Base-by-base conservation (phyloP, 2,329 filamentous ascomycete species). In the Moelleriella libera region DNA sequence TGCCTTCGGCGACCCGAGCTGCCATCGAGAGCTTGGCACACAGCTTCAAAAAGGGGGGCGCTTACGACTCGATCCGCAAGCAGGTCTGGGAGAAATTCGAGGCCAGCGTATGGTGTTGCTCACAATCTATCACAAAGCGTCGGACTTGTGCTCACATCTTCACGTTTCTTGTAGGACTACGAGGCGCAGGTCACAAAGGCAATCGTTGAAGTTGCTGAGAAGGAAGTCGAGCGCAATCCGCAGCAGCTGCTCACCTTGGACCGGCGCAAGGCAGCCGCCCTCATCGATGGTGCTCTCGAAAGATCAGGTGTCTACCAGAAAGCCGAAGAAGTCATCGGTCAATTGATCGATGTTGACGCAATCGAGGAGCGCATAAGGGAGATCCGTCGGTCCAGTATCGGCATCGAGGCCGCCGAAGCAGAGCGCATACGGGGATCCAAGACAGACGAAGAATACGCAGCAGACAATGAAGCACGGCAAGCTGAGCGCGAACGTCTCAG, bases 11-110 rank as follows among this genome's bases (percentile, higher is more conserved):
- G n/a, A 85, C 86, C 46, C 75, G 83, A 53, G 75, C 76, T 1
- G 80, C 82, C 1, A 87, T 90, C 48, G 85, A 89, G 55, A 76
- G 74, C 12, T 74, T 90, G 28, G 77, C 85, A n/a, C 82, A 86
- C 59, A 82, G 76, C 9, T 90, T 89, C 68, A 89, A 89, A 66
- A 90, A 89, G 67, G 88, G 87, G 63, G 86, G 86, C 51, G 83
- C 84, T 49, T 92, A 89, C 59, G 86, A 92, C 63, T 69, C 75
- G 11, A 76, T 89, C 52, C 80, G 85, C 51, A 89, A 88, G 60
- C 76, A 85, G 56, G 74, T 86, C 9, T 88, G 85, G 76, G 78
- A 84, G 43, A 80, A 85, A 49, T 86, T 87, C 54, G 78, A 82
- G 57, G 74, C 76, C 31, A 82, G 79, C 54, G 83, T 87, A 73